Percentiles rank a stretch among this genome's conserved stretches.
Conservation (phyloP, 805 yeast genomes). For the Vanderwaltozyma verrucispora region DNA sequence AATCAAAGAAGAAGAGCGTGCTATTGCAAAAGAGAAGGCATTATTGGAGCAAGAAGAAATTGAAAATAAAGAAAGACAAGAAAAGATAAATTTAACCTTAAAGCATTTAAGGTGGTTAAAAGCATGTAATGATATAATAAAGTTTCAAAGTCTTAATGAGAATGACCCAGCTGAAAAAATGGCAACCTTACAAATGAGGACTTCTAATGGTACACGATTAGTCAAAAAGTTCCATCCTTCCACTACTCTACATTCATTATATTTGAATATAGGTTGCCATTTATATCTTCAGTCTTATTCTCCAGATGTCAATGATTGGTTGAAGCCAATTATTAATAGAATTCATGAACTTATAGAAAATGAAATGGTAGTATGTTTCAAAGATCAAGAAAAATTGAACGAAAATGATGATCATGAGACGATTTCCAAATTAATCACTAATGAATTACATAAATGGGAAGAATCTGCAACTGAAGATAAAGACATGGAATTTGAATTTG, state of each 20-base stretch:
- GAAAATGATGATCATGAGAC: constrained; percentile 7
- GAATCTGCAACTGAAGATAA: neutral
- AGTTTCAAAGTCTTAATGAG: neutral
- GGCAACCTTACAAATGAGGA: constrained; percentile 26
- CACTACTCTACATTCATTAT: constrained; percentile 15
- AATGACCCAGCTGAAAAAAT: neutral
- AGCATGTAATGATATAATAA: constrained; percentile 7
- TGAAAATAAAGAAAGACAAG: constrained; percentile 6
- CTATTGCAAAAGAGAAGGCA: constrained; percentile 12
- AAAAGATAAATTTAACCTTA: constrained; percentile 10
- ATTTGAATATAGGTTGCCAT: constrained; percentile 19
- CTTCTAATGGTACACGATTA: constrained; percentile 23
- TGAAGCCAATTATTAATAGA: constrained; percentile 40
- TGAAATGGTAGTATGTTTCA: constrained; percentile 14
- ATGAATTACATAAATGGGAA: constrained; percentile 10
- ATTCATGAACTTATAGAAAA: constrained; percentile 10
- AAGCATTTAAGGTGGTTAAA: constrained; percentile 17
- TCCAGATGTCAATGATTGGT: constrained; percentile 65
- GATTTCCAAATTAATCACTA: constrained; percentile 5
- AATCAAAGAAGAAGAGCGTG: constrained; percentile 39
- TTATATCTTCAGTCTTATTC: constrained; percentile 31
- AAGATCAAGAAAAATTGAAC: constrained; percentile 5
- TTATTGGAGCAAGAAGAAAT: constrained; percentile 3
- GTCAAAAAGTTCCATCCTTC: constrained; percentile 15
- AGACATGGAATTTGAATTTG: constrained; percentile 41